phyloP scores from a whole-genome alignment of 768 basidiomycete genomes.

The Amanita rubescens region DNA sequence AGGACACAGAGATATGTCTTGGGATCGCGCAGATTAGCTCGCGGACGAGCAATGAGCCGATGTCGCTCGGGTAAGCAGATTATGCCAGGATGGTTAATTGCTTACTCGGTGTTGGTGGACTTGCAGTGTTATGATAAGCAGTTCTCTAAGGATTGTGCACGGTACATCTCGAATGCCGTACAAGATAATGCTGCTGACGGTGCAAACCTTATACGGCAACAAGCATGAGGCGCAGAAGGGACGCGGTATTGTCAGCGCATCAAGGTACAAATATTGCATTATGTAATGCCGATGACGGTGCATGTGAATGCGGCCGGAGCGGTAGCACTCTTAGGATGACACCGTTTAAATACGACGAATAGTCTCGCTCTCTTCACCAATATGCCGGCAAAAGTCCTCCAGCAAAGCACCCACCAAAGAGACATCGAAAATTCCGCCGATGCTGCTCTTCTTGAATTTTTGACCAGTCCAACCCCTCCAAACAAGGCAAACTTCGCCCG shows the following conservation, averaged over 20 bases:
- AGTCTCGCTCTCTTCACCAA: constrained; percentile 4
- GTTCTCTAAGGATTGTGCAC: neutral
- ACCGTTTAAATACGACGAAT: neutral
- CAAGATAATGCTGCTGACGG: no score
- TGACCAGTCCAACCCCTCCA: constrained; percentile 46
- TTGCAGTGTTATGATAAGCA: no score
- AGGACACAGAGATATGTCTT: no score
- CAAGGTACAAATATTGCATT: neutral
- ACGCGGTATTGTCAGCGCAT: neutral
- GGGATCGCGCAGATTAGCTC: no score
- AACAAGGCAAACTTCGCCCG: constrained; percentile 39
- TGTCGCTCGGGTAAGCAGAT: neutral
- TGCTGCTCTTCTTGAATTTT: constrained; percentile 55
- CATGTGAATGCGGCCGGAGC: neutral
- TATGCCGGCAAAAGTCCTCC: constrained; percentile 13
- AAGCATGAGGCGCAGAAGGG: no score
- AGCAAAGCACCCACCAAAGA: constrained; percentile 18
- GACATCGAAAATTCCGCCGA: constrained; percentile 33
- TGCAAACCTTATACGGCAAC: no score
- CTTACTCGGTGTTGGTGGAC: no score
- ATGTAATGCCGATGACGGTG: neutral
- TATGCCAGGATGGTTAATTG: neutral
- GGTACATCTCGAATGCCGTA: no score
- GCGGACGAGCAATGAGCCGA: neutral
- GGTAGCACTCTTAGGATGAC: neutral